A percentile compares a stretch with the other conserved stretches of the same genome.
Evolutionary conservation across 495 filamentous ascomycete species (phyloP).

Genomic region (Annulohypoxylon moriforme): DNA sequence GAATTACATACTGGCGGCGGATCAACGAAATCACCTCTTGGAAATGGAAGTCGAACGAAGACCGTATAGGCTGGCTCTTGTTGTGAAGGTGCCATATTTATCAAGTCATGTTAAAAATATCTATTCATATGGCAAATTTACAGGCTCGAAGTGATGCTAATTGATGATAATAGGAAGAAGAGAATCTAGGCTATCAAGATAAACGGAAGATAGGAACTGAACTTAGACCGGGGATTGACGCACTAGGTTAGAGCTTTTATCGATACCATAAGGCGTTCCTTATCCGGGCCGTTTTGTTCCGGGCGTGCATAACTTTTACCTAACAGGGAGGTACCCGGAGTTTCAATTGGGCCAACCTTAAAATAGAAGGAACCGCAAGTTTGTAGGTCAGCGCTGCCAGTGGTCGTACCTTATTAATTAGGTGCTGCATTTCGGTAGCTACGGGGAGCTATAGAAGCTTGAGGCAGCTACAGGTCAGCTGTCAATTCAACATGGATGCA

Average conservation of each 20-base stretch:
- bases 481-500: constrained; percentile 4
- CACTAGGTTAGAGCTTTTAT: constrained; percentile 36
- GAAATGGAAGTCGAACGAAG: constrained; percentile 88
- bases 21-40: constrained; percentile 87
- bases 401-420: background rate
- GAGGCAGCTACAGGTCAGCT: constrained; percentile 26
- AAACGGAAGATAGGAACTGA: background rate
- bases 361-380: background rate
- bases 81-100: constrained; percentile 40
- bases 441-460: background rate
- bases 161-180: constrained; percentile 38
- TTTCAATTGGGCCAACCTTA: constrained; percentile 7
- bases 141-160: constrained; percentile 3
- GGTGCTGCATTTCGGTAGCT: background rate
- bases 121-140: constrained; percentile 29
- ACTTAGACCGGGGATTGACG: constrained; percentile 2
- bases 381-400: no score
- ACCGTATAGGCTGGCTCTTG: constrained; percentile 71
- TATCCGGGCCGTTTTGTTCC: constrained; percentile 32
- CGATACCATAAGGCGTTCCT: constrained; percentile 35
- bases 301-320: background rate
- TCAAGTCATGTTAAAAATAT: constrained; percentile 39
- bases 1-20: constrained; percentile 76
- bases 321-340: background rate
- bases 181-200: background rate